Evolutionary conservation across 345 rosid genomes (phyloP), one percentile per base, ranked within the genome.

Genomic region (Isatis tinctoria): DNA sequence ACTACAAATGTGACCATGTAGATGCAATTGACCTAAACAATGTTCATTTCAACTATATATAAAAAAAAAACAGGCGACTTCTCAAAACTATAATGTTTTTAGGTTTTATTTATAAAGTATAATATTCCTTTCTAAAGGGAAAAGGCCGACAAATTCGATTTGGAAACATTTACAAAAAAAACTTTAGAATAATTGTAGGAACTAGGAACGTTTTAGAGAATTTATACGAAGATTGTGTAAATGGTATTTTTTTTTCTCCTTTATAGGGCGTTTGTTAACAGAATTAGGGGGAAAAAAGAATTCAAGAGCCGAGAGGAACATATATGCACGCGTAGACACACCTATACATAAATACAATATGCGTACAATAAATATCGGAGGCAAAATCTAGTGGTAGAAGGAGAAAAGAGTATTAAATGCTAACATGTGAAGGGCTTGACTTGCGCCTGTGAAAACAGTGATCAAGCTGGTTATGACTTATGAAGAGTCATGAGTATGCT

Each of bases 361-460:
- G 59, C 35, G 26, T 48, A 20, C 47, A 64, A 77, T 77, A 65
- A 70, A 70, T 56, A 63, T 10, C 30, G 45, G 67, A 65, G 59
- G 72, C 67, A 77, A 71, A 65, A 58, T 77, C 41, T 58, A 77
- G 68, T 65, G 76, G 76, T 57, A 37, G 49, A 76, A 10, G 58
- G n/a, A 67, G 24, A 41, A 26, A 62, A 28, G 65, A 70, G 60
- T 45, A 63, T 58, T 77, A 49, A 70, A 70, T 71, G 76, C 72
- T 27, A 48, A 71, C 76, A 77, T 77, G 80, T 71, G 80, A 65
- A 71, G 56, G 61, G 61, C 22, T 77, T 71, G 76, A 77, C 76
- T 65, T 71, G 56, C 59, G 60, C 49, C 57, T 62, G 35, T 69
- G 66, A 35, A 36, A 54, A 76, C 74, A 37, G 33, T 20, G 66